A percentile compares a stretch with the other conserved stretches of the same genome.
Evolutionary conservation across 1,284 basidiomycete genomes (phyloP).

Genomic region (Thecaphora thlaspeos): DNA sequence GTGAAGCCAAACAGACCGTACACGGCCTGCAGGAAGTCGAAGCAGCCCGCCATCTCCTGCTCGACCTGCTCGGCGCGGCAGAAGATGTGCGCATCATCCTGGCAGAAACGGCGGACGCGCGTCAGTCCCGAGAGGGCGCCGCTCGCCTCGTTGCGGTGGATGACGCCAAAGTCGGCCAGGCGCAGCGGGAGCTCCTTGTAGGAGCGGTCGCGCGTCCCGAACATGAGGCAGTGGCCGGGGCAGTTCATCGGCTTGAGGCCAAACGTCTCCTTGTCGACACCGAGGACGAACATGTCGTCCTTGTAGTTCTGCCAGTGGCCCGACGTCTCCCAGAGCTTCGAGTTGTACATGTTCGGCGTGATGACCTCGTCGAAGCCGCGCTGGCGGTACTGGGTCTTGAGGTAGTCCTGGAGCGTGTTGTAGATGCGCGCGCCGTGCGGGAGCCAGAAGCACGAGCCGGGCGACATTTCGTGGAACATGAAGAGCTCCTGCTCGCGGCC

Average conservation of each 20-base stretch:
- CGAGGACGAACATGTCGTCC: slow-evolving; percentile 94
- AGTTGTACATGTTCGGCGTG: slow-evolving; percentile 96
- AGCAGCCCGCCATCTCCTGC: slow-evolving; percentile 79
- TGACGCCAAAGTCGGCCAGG: slow-evolving; percentile 97
- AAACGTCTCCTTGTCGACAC: slow-evolving; percentile 81
- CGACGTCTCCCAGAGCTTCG: slow-evolving; percentile 96
- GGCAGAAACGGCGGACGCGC: slow-evolving; percentile 89
- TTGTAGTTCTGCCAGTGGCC: slow-evolving; percentile 89
- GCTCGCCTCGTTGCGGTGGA: slow-evolving; percentile 94
- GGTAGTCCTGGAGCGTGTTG: slow-evolving; percentile 85
- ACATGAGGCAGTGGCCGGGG: slow-evolving; percentile 94
- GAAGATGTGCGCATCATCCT: slow-evolving; percentile 97
- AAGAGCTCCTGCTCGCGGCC: slow-evolving; percentile 78
- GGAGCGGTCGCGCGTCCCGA: slow-evolving; percentile 87
- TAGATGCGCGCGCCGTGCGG: slow-evolving; percentile 97
- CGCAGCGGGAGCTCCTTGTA: slow-evolving; percentile 95
- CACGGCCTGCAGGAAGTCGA: slow-evolving; percentile 85
- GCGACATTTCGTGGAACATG: slow-evolving; percentile 96
- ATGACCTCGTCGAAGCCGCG: slow-evolving; percentile 68
- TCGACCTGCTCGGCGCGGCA: slow-evolving; percentile 92
- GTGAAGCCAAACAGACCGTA: slow-evolving; percentile 97
- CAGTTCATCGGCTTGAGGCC: slow-evolving; percentile 94
- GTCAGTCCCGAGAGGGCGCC: slow-evolving; percentile 92
- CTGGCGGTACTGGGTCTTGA: slow-evolving; percentile 63
- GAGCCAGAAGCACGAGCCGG: slow-evolving; percentile 94